Percentiles rank a stretch among this genome's conserved stretches.
Conservation (phyloP, 2,329 filamentous ascomycete genomes). For the Emmonsiellopsis sp. region DNA sequence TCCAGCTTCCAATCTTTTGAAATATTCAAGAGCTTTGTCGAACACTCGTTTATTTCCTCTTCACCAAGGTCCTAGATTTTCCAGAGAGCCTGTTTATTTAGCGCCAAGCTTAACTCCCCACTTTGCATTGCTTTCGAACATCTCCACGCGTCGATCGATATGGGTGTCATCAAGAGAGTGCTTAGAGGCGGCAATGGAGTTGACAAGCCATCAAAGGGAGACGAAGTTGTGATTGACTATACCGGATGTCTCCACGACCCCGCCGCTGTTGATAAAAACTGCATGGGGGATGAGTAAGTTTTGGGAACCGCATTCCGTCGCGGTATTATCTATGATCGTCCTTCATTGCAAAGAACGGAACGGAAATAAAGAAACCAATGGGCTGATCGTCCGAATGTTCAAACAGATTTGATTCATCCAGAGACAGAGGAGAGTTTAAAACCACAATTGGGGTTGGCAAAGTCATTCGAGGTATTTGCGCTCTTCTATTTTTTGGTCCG, state of each 20-base stretch:
- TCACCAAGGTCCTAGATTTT: not conserved
- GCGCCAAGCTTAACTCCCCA: not conserved
- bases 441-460: conserved; percentile 70
- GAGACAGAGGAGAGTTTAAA: conserved; percentile 61
- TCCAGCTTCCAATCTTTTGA: conserved; percentile 2
- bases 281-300: conserved; percentile 61
- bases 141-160: conserved; percentile 23
- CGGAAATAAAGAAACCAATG: not conserved
- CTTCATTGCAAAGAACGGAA: not conserved
- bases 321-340: not conserved
- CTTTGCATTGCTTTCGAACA: not conserved
- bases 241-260: conserved; percentile 75
- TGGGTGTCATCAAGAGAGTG: conserved; percentile 66
- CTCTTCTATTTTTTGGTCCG: not conserved
- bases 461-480: conserved; percentile 71
- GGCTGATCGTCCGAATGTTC: conserved; percentile 3
- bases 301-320: not conserved
- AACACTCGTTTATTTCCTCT: conserved; percentile 2
- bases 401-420: conserved; percentile 78
- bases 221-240: conserved; percentile 82
- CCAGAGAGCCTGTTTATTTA: not conserved
- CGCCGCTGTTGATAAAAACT: conserved; percentile 49
- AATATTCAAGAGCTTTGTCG: not conserved
- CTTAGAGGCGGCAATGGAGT: conserved; percentile 53
- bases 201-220: conserved; percentile 53